Evolutionary conservation across 768 basidiomycete genomes (phyloP), one percentile per base, ranked within the genome.

Genomic region (Scleroderma bovista): DNA sequence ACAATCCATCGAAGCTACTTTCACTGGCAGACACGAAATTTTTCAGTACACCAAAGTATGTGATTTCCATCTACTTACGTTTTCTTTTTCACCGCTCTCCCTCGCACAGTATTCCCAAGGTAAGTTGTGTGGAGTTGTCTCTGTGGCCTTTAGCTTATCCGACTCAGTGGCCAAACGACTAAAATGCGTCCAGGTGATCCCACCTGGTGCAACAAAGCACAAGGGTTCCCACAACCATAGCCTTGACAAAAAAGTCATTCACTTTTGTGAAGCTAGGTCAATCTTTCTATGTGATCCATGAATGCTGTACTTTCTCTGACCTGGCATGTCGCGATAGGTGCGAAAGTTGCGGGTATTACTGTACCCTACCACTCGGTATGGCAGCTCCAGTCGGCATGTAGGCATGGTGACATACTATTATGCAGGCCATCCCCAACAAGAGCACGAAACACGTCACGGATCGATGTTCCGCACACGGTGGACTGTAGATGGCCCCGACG

Each of bases 391-490:
- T n/a, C 17, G 12, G 2, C 23, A 16, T 43, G 22, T 1, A 15
- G 6, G 17, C 41, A 17, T 7, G 6, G 20, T 43, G 23, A 43
- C n/a, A 5, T 7, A 17, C 11, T 6, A 17, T 32, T 17, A 20
- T 16, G 9, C 38, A 84, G 82, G 77, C 0, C 83, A 84, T 50
- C 49, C 77, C 1, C 80, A 84, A 50, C 71, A 75, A 53, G 78
- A 80, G 40, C 82, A 84, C 34, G 80, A 82, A 39, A 84, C 82
- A 0, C 71, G 70, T 15, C 82, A 84, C 50, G 83, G 82, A 6
- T 81, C 79, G 1, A 83, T 83, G 81, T 76, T 79, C 0, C 71
- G 66, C 48, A 76, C 78, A 0, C 69, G 70, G 37, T 84, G 83
- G 83, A 68, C 75, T 1, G 58, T 83, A 3, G 79, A 82, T 46